A percentile compares a stretch with the other conserved stretches of the same genome.
Evolutionary conservation across 2,329 filamentous ascomycete species (phyloP).

Genomic region (Raffaelea albimanens): DNA sequence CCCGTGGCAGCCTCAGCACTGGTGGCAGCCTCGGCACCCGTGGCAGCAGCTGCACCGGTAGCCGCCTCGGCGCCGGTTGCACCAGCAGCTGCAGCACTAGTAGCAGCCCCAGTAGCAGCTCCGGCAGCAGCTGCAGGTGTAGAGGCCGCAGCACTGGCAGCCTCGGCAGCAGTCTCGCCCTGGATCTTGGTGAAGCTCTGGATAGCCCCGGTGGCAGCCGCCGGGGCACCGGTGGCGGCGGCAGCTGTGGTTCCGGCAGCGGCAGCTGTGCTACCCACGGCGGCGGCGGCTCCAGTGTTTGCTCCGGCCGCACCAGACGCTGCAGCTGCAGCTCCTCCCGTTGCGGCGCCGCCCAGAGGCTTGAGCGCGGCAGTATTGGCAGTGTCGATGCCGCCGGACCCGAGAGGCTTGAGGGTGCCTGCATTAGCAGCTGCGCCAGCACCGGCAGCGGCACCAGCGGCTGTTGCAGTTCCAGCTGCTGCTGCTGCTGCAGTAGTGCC

Average conservation of each 20-base stretch:
- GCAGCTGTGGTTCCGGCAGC: neutral
- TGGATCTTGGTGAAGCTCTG: neutral
- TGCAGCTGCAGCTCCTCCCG: neutral
- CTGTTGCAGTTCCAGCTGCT: constrained; percentile 2
- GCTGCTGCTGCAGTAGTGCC: constrained; percentile 4
- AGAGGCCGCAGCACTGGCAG: neutral
- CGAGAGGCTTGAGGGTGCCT: constrained; percentile 3
- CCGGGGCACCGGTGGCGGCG: neutral
- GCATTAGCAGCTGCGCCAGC: neutral
- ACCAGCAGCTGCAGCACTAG: neutral
- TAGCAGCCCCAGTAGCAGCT: neutral
- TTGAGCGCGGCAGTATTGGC: neutral
- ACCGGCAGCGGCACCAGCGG: constrained; percentile 3
- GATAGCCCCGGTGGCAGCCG: neutral
- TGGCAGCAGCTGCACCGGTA: neutral
- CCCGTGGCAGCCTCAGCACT: neutral
- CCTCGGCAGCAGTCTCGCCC: neutral
- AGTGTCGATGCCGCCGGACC: constrained; percentile 30
- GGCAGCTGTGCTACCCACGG: neutral
- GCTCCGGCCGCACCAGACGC: neutral
- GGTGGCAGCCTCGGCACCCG: neutral
- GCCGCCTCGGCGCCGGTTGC: neutral
- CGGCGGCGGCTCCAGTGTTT: neutral
- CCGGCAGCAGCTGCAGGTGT: too few species aligned
- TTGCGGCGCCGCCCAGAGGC: neutral